Percentiles rank a stretch among this genome's conserved stretches.
Evolutionary conservation across 768 basidiomycete species (phyloP).

Genomic region (Filobasidium wieringae): DNA sequence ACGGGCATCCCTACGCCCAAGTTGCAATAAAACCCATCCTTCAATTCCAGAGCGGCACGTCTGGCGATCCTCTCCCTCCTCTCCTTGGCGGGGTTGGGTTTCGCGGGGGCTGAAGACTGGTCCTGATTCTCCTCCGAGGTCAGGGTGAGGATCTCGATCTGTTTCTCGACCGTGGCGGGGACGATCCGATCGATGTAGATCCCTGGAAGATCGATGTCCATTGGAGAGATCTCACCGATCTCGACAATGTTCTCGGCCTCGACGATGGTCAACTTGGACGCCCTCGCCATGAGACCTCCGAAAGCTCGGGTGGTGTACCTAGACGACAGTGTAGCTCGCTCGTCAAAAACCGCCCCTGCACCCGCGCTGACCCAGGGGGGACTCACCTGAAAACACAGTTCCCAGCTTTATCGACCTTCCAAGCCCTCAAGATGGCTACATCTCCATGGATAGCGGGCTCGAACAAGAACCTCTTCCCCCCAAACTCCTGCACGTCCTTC

Average conservation of each 20-base stretch:
- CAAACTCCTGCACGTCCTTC: constrained; percentile 24
- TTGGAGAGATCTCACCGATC: constrained; percentile 30
- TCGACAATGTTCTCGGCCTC: constrained; percentile 37
- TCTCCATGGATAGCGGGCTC: constrained; percentile 37
- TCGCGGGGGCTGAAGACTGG: constrained; percentile 2
- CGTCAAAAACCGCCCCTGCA: no score
- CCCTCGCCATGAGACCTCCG: constrained; percentile 27
- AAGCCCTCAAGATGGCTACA: constrained; percentile 32
- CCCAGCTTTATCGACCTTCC: constrained; percentile 37
- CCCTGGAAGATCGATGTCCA: constrained; percentile 34
- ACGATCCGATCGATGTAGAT: constrained; percentile 37
- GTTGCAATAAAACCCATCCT: constrained; percentile 39
- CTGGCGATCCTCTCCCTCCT: constrained; percentile 28
- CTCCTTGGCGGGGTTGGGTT: constrained; percentile 17
- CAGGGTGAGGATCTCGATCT: constrained; percentile 33
- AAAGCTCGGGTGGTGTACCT: constrained; percentile 36
- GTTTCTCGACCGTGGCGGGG: constrained; percentile 29
- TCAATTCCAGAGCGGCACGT: constrained; percentile 33
- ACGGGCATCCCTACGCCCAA: constrained; percentile 42
- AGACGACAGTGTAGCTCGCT: background rate
- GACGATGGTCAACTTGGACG: constrained; percentile 32
- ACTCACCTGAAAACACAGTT: constrained; percentile 35
- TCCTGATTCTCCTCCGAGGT: constrained; percentile 16
- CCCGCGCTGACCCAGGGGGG: background rate
- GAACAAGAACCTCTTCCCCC: constrained; percentile 30